Base-by-base conservation (phyloP, 192 early-diverging fungal genomes). In the Jimgerdemannia lactiflua region DNA sequence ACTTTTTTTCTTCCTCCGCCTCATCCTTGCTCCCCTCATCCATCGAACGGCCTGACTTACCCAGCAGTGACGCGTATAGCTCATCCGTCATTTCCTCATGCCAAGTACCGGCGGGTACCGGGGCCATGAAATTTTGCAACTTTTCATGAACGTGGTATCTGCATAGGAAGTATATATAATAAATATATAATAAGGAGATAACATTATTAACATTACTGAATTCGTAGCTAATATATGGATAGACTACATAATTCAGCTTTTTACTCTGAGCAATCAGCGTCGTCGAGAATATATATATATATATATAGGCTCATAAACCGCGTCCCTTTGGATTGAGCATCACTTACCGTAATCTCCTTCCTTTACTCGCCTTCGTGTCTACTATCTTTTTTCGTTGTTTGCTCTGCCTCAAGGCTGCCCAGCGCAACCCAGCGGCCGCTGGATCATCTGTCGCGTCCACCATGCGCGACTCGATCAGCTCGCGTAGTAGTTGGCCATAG, bases 61-160 rank as follows among this genome's bases (percentile, higher is more conserved):
- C 96, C 4, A 99, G 86, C 72, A 99, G 81, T 14, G 92, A 91
- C 0, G 90, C 84, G 77, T 96, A 98, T 20, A 99, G 86, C 82
- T 99, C 96, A 54, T 95, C 93, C 3, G 90, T 85, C 96, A 96
- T 98, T 74, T 91, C 90, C 44, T 96, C 96, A 77, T 98, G 96
- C 97, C 97, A 99, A 4, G 88, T 86, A 17, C 93, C 94, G n/a
- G 86, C 75, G 39, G 96, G 94, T 69, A 95, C 88, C 17, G 97
- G 94, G 4, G 94, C 92, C 96, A 99, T 99, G 82, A 96, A 99
- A 82, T 95, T 97, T 79, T 94, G 93, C 17, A 99, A 81, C 75
- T 98, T 99, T 74, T 99, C 97, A 74, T 97, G 94, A n/a, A 96
- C 92, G 73, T 97, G 92, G 82, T 95, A 99, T 76, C 88, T 89